phyloP scores from a whole-genome alignment of 805 yeast species.

The Lipomyces lipofer region DNA sequence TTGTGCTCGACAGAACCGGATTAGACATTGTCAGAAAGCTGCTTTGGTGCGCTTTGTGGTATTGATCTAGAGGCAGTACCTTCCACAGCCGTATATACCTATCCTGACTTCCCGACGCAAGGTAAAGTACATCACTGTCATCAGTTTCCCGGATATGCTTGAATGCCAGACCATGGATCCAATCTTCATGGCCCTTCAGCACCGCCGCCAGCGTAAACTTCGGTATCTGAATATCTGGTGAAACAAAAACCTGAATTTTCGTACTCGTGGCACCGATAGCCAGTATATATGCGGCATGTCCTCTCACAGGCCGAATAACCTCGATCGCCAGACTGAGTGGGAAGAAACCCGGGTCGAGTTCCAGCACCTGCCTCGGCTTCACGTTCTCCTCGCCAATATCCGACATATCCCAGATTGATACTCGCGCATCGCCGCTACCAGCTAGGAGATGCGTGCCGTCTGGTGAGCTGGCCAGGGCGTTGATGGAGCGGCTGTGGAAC shows the following conservation, averaged over 20 bases:
- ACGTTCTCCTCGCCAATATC: background rate
- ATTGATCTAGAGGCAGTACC: conserved; percentile 12
- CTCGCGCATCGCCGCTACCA: conserved; percentile 26
- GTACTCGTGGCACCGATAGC: conserved; percentile 73
- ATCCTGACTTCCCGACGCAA: conserved; percentile 93
- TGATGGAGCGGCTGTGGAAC: conserved; percentile 15
- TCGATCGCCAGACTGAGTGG: conserved; percentile 47
- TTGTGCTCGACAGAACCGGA: conserved; percentile 20
- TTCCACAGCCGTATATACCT: conserved; percentile 87
- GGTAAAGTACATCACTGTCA: conserved; percentile 53
- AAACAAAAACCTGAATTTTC: conserved; percentile 14
- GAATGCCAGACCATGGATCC: conserved; percentile 79
- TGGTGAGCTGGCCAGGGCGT: conserved; percentile 13
- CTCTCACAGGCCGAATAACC: conserved; percentile 31
- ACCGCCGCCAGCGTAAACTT: conserved; percentile 43
- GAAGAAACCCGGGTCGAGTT: conserved; percentile 50
- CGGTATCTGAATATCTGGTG: background rate
- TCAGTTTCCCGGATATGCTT: conserved; percentile 42
- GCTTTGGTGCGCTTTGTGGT: conserved; percentile 7
- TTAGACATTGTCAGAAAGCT: conserved; percentile 14
- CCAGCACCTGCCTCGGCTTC: conserved; percentile 34
- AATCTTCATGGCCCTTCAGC: conserved; percentile 91
- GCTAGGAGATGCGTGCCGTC: conserved; percentile 11
- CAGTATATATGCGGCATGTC: conserved; percentile 40
- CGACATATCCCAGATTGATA: conserved; percentile 31